Percentiles rank a stretch among this genome's conserved stretches.
Conservation (phyloP, 1,284 basidiomycete species). For the Microbotryum scabiosae region DNA sequence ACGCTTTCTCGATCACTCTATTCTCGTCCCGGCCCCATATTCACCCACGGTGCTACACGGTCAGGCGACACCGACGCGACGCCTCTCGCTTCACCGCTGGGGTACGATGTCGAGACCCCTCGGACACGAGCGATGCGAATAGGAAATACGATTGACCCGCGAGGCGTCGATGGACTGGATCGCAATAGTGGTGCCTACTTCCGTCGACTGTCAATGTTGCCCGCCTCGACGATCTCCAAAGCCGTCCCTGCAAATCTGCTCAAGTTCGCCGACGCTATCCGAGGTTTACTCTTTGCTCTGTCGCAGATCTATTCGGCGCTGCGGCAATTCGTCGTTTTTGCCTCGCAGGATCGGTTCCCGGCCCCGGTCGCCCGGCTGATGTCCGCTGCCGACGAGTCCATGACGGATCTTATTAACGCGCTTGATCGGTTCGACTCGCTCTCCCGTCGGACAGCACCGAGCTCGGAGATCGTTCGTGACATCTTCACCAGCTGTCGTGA, state of each 20-base stretch:
- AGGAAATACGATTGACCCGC: no score
- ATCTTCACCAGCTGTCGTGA: constrained; percentile 79
- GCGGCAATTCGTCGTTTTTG: constrained; percentile 78
- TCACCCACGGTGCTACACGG: constrained; percentile 41
- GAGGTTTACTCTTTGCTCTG: constrained; percentile 84
- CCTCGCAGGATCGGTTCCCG: constrained; percentile 75
- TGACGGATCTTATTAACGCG: constrained; percentile 75
- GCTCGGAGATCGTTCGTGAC: constrained; percentile 66
- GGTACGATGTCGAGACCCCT: no score
- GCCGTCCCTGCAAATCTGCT: constrained; percentile 65
- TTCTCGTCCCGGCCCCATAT: no score
- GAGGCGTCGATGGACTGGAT: constrained; percentile 57
- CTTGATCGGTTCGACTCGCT: constrained; percentile 87
- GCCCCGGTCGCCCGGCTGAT: constrained; percentile 72
- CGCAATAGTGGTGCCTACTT: constrained; percentile 77
- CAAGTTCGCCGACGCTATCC: constrained; percentile 72
- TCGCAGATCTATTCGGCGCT: constrained; percentile 87
- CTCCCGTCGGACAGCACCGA: constrained; percentile 55
- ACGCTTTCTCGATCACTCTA: no score
- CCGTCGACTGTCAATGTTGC: constrained; percentile 67
- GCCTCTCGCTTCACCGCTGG: no score
- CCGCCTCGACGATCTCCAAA: constrained; percentile 56
- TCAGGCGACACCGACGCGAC: constrained; percentile 43
- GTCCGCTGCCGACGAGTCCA: constrained; percentile 71
- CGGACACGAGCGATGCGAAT: no score